Conservation (phyloP, 108 stramenopile species). For the Mediolabrus comicus region DNA sequence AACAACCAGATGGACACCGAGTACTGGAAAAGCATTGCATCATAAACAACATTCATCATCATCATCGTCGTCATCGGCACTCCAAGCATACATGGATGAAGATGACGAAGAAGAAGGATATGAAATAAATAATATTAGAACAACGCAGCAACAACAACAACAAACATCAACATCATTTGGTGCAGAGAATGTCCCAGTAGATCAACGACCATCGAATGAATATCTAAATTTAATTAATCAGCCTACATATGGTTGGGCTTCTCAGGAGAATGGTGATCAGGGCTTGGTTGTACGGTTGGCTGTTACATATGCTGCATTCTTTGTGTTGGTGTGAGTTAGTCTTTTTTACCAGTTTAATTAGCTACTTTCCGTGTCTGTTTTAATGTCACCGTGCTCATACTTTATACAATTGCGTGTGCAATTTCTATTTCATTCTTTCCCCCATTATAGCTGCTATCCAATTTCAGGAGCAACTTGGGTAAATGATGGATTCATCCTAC, state of each 20-base stretch:
- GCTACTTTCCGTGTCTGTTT: too few species aligned
- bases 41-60: too few species aligned
- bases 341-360: too few species aligned
- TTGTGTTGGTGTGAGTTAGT: constrained; percentile 43
- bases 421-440: background rate
- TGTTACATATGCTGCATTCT: constrained; percentile 46
- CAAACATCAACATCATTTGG: constrained; percentile 62
- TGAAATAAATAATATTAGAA: constrained; percentile 8
- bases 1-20: background rate
- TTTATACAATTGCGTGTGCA: too few species aligned
- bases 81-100: background rate
- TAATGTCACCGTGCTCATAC: background rate
- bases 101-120: constrained; percentile 32
- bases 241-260: constrained; percentile 80
- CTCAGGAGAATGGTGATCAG: constrained; percentile 48
- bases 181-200: constrained; percentile 78
- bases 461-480: constrained; percentile 83
- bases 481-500: constrained; percentile 69
- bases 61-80: background rate
- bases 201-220: constrained; percentile 82
- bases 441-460: constrained; percentile 55
- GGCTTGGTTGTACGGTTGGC: constrained; percentile 48
- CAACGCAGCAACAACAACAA: background rate
- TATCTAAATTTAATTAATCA: constrained; percentile 68
- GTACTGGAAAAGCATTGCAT: background rate